Evolutionary conservation across 495 filamentous ascomycete genomes (phyloP).

Genomic region (Pseudomonodictys pantanalensis): DNA sequence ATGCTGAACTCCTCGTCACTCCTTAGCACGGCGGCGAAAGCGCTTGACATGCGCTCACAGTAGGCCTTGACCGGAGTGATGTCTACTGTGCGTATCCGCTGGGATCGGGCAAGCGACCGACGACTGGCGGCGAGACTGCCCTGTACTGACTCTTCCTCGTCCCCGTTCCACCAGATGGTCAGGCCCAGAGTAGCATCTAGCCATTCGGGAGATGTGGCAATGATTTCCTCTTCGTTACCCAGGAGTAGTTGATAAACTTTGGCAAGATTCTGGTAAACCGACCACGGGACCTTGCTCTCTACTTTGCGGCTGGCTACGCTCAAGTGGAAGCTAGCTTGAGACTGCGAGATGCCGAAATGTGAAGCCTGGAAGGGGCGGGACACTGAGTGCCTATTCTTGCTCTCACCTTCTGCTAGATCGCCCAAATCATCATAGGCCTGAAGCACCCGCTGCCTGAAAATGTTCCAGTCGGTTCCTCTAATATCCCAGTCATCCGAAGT

Average conservation of each 20-base stretch:
- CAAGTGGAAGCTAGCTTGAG: slow-evolving; percentile 43
- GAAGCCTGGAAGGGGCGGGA: slow-evolving; percentile 45
- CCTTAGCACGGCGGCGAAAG: slow-evolving; percentile 51
- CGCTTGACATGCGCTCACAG: slow-evolving; percentile 50
- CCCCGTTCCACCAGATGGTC: slow-evolving; percentile 85
- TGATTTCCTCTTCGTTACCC: slow-evolving; percentile 65
- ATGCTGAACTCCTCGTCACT: slow-evolving; percentile 58
- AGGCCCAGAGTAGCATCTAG: slow-evolving; percentile 77
- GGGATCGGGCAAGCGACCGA: slow-evolving; percentile 36
- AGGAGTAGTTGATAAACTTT: slow-evolving; percentile 72
- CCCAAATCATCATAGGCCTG: slow-evolving; percentile 62
- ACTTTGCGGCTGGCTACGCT: slow-evolving; percentile 68
- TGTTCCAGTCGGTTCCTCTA: slow-evolving; percentile 67
- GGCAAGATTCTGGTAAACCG: slow-evolving; percentile 75
- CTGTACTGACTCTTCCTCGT: slow-evolving; percentile 53
- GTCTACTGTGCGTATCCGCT: slow-evolving; percentile 44
- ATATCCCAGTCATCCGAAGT: slow-evolving; percentile 70
- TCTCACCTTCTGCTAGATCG: slow-evolving; percentile 50
- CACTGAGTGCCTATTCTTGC: slow-evolving; percentile 17
- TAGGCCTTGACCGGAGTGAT: slow-evolving; percentile 51
- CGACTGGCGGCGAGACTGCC: slow-evolving; percentile 38
- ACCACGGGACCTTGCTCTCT: slow-evolving; percentile 79
- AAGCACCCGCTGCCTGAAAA: slow-evolving; percentile 69
- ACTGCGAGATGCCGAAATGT: slow-evolving; percentile 52
- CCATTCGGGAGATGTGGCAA: slow-evolving; percentile 74